Base-by-base conservation (phyloP, 805 yeast species). In the Brettanomyces custersianus region DNA sequence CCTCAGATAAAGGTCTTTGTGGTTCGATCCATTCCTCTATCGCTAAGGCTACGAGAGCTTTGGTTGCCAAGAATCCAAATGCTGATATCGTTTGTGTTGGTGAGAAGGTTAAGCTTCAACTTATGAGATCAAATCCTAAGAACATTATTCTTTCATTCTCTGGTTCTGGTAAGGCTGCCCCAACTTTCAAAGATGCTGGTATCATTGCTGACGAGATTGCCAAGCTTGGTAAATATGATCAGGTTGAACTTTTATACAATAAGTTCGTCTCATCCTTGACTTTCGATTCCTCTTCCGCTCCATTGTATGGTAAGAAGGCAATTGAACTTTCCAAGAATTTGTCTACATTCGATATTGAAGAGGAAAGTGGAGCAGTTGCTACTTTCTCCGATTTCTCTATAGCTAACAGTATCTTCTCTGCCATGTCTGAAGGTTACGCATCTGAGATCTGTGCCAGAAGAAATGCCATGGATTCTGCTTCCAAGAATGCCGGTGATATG, bases 401-500 rank as follows among this genome's bases (percentile, higher is more conserved):
- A 52, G 88, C 97, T 48, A 88, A 85, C 76, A 76, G 86, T 55
- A 73, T 90, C 54, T 76, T 81, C 62, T 68, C 88, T 56, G 96
- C 95, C 43, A 74, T 88, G 74, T 90, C 96, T 47, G 96, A 92
- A 63, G 97, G 96, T 66, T 88, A 90, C 66, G 96, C 97, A 43
- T 84, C 97, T 40, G 98, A 90, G 74, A 75, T 88, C 49, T 81
- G 94, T 47, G 96, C 98, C 42, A 88, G 98, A 80, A 88, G 98
- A 79, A 90, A 86, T 63, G 97, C 98, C 52, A 90, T 90, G 98
- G 98, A 90, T 70, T 92, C 92, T 60, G 98, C 98, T 45, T 87
- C 96, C 52, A 90, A 92, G 92, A 90, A 90, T 63, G 98, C 98
- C 46, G 95, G 95, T 70, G 98, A 92, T 57, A 92, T 92, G 97